phyloP scores from a whole-genome alignment of 306 rosid species.

The Corylus americana region DNA sequence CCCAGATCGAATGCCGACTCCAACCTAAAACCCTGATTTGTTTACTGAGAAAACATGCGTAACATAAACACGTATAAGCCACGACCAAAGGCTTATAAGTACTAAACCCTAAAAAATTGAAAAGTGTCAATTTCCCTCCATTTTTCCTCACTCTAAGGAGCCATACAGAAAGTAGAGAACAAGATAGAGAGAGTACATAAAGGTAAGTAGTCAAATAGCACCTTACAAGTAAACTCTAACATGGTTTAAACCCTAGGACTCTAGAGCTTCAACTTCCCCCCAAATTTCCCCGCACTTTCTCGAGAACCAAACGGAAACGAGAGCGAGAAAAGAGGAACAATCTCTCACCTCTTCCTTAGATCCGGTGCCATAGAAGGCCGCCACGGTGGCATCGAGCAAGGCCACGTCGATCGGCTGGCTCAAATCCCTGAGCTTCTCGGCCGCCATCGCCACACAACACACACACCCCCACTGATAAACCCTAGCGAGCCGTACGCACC shows the following conservation, averaged over 20 bases:
- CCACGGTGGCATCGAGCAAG: slow-evolving; percentile 90
- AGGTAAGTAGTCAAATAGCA: not conserved
- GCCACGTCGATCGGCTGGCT: slow-evolving; percentile 86
- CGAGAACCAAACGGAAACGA: not conserved
- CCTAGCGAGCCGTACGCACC: slow-evolving; percentile 39
- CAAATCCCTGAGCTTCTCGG: slow-evolving; percentile 94
- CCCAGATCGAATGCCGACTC: slow-evolving; percentile 5
- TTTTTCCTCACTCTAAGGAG: not conserved
- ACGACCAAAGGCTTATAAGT: not conserved
- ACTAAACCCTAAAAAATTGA: slow-evolving; percentile 10
- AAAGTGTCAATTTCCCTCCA: not conserved
- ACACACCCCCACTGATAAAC: slow-evolving; percentile 32
- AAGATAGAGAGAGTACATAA: not conserved
- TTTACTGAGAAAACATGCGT: slow-evolving; percentile 1
- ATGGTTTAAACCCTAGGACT: slow-evolving; percentile 8
- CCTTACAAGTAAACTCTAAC: not conserved
- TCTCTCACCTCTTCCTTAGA: slow-evolving; percentile 86
- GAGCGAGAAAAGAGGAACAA: not conserved
- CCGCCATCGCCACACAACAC: slow-evolving; percentile 65
- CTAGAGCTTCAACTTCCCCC: slow-evolving; percentile 5
- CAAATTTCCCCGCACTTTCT: not conserved
- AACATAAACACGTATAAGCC: not conserved
- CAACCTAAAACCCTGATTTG: not conserved
- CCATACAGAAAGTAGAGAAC: not conserved
- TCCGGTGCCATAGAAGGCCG: slow-evolving; percentile 99